A percentile compares a stretch with the other conserved stretches of the same genome.
phyloP scores from a whole-genome alignment of 2,329 filamentous ascomycete genomes.

The Didymellaceae sp. region DNA sequence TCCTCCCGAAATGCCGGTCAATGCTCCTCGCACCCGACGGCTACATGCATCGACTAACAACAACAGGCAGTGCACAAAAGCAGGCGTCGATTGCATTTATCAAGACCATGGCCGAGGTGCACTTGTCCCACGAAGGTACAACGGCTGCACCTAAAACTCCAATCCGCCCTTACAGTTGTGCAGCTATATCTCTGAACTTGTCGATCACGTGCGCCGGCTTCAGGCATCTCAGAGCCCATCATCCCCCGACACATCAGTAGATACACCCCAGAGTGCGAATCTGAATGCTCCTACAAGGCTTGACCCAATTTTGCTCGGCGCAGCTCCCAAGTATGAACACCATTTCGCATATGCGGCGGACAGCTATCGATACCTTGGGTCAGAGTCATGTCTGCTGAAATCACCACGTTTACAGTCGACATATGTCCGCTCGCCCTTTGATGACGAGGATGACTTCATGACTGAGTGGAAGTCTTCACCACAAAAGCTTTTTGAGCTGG shows the following conservation, averaged over 20 bases:
- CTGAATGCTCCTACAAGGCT: conserved; percentile 15
- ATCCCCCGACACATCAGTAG: conserved; percentile 28
- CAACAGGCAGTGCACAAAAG: conserved; percentile 46
- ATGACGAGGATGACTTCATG: conserved; percentile 35
- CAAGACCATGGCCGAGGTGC: conserved; percentile 44
- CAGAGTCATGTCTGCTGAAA: conserved; percentile 42
- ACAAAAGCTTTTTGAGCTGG: conserved; percentile 37
- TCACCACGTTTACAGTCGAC: conserved; percentile 37
- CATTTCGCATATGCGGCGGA: conserved; percentile 42
- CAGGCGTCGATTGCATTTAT: conserved; percentile 44
- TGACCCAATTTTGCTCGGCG: conserved; percentile 25
- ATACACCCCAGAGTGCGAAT: conserved; percentile 19
- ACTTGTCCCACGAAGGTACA: conserved; percentile 40
- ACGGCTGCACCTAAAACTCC: background rate
- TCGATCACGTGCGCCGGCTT: conserved; percentile 45
- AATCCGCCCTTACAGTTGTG: background rate
- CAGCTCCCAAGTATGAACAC: conserved; percentile 35
- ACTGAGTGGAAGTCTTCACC: conserved; percentile 32
- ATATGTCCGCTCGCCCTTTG: conserved; percentile 22
- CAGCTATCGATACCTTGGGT: conserved; percentile 46
- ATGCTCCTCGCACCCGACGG: conserved; percentile 1
- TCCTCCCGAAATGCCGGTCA: conserved; percentile 45
- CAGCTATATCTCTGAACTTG: conserved; percentile 46
- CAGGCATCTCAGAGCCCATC: conserved; percentile 25
- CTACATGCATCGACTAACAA: conserved; percentile 14